Evolutionary conservation across 2,329 filamentous ascomycete genomes (phyloP), one percentile per base, ranked within the genome.

Genomic region (Blumeria hordei): DNA sequence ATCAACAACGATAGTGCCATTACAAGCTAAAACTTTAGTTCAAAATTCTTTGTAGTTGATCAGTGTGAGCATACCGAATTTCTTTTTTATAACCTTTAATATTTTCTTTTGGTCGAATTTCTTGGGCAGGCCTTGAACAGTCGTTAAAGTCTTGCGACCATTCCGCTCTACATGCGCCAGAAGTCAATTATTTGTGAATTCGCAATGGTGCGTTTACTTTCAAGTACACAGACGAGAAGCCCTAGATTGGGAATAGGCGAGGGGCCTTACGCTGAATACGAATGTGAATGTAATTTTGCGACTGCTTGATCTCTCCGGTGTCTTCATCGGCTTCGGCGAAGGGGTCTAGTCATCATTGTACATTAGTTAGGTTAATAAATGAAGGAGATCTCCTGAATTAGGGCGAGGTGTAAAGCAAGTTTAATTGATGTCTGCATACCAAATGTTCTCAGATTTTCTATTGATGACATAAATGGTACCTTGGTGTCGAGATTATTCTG

Each of bases 311-410:
- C 75, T 94, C 85, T 77, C 88, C 88, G 72, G 84, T 88, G 72
- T 94, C 88, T 83, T 95, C 90, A 86, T 95, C 92, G 81, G 88
- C 92, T 86, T 96, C 92, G 83, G 92, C 92, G 87, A 98, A 98
- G 84, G 92, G 92, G 83, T 98, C 92, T 95, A 68, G 64, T 53
- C 47, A 10, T 56, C 56, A 54, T 56, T 53, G 47, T 56, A 49
- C 55, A 57, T 62, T 60, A 59, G 62, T 58, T 51, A 3, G 16
- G 3, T 37, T 37, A 39, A 8, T 7, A 44, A 11, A n/a, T 9
- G 33, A n/a, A 14, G n/a, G n/a, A n/a, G 21, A 18, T 32, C 21
- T 47, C 8, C 18, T 34, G 43, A 36, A 44, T 28, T 16, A 50
- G 21, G 21, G 9, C 37, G 41, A 39, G 6, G 14, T 44, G 34